Conservation (phyloP, 2,329 filamentous ascomycete species). For the Colletotrichum sp. region DNA sequence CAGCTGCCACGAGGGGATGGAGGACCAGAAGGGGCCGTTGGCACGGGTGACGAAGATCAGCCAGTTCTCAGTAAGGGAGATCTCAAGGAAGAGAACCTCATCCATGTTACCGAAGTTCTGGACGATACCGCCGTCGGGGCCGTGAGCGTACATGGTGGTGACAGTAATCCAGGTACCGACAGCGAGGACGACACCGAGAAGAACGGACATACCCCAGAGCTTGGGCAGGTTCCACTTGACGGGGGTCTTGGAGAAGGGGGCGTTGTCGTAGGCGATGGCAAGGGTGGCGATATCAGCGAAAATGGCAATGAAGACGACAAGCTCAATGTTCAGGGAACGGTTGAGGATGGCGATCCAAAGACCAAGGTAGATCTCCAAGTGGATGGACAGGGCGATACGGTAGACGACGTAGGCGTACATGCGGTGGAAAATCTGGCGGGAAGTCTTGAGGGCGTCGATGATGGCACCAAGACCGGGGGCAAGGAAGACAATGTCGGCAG, state of each 20-base stretch:
- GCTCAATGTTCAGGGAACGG: constrained; percentile 80
- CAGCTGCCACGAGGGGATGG: constrained; percentile 86
- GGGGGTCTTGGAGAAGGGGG: constrained; percentile 45
- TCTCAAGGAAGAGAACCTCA: constrained; percentile 85
- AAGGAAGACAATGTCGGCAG: constrained; percentile 93
- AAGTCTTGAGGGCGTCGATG: constrained; percentile 91
- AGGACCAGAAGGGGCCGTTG: constrained; percentile 92
- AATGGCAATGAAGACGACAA: constrained; percentile 93
- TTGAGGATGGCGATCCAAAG: constrained; percentile 92
- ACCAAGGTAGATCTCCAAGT: constrained; percentile 90
- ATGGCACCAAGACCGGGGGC: constrained; percentile 90
- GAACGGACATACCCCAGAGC: constrained; percentile 90
- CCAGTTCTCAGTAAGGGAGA: constrained; percentile 93
- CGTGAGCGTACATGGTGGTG: constrained; percentile 78
- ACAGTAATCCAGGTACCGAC: constrained; percentile 88
- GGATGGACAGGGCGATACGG: constrained; percentile 89
- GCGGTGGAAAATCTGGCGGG: constrained; percentile 93
- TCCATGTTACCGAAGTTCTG: constrained; percentile 88
- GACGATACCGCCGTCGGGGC: constrained; percentile 79
- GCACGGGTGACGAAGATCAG: constrained; percentile 95
- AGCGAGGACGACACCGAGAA: constrained; percentile 82
- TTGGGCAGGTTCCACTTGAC: constrained; percentile 97
- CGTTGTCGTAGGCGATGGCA: constrained; percentile 93
- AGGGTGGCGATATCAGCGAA: constrained; percentile 93
- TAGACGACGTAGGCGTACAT: constrained; percentile 98